Evolutionary conservation across 106 monocot species (phyloP), one percentile per base, ranked within the genome.

Genomic region (Agapanthus africanus): DNA sequence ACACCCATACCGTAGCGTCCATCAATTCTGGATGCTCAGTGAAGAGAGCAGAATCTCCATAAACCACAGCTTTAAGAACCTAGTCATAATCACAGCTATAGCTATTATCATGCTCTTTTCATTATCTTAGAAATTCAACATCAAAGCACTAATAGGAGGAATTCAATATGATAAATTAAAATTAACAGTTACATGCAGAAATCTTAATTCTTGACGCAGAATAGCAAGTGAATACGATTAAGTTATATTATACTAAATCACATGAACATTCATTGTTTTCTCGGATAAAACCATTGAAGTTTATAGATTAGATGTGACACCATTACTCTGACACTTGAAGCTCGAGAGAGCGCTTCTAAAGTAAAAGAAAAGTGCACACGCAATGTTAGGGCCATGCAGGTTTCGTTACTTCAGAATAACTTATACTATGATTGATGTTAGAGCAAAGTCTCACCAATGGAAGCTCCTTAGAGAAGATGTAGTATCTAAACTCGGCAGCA

Each of bases 401-500:
- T n/a, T n/a, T n/a, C n/a, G n/a, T n/a, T n/a, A n/a, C n/a, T n/a
- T n/a, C n/a, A n/a, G n/a, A n/a, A n/a, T 44, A 49, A 49, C 16
- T 13, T 14, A 49, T 21, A 52, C 22, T 22, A 25, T 13, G 13
- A 26, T 25, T 52, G 26, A 25, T 52, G 52, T 7, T 52, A 1
- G 5, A 11, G 27, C 23, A 44, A 28, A 16, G 25, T 54, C 78
- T 70, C 65, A 91, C 95, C 83, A 95, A 59, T 40, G 91, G 95
- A 8, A 95, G 77, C 69, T 95, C 95, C 76, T 95, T 95, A 27
- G 79, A 88, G 86, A 95, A 95, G 59, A 91, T 80, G 60, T 86
- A 65, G 76, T 95, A 95, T 78, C 95, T 83, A 69, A 95, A 82
- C 26, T 83, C 91, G 1, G 88, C 88, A 23, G 82, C 82, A 30